Evolutionary conservation across 2,329 filamentous ascomycete genomes (phyloP), one percentile per base, ranked within the genome.

Genomic region (Epicoccum nigrum): DNA sequence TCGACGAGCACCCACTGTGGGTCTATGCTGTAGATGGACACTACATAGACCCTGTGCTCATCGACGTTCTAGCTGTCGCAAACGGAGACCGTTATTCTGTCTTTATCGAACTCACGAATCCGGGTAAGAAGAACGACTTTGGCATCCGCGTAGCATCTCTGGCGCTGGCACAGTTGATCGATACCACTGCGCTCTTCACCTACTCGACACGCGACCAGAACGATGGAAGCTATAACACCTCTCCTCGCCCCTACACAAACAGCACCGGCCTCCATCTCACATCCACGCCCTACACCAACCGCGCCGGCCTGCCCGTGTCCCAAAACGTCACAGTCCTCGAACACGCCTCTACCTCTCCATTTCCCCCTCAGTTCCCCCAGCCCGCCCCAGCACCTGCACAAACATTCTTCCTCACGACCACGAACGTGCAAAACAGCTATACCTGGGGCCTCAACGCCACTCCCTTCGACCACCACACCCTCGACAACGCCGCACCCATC

Each of bases 1-100:
- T 84, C 40, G 82, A 84, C 60, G 77, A 79, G 47, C 79, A 81
- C 45, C 73, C 78, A 16, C 72, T 84, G 68, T 83, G 75, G 72
- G 73, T 84, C 4, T 82, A 81, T 57, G 79, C 79, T 33, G 77
- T 82, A 43, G 83, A 84, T 51, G 81, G 79, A 2, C 69, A 77
- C 7, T 84, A 82, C 62, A 79, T 85, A 44, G 69, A 78, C 54
- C 83, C 83, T 2, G 72, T 79, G 43, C 72, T 73, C 4, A 79
- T 80, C 1, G 74, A 84, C 11, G 76, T 76, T 8, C 66, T 84
- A 17, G 60, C 65, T 0, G 59, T 84, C 4, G 71, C 72, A 55
- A 83, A 81, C 51, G 83, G 82, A 11, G 80, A 80, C 54, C 76
- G 82, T 4, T 83, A 79, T 60, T 82, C 81, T 0, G 71, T 84